These are phyloP conservation scores for Vitis hybrid DNA, from an alignment of 177 flowering plant species.

Conservation along the genomic window DNA sequence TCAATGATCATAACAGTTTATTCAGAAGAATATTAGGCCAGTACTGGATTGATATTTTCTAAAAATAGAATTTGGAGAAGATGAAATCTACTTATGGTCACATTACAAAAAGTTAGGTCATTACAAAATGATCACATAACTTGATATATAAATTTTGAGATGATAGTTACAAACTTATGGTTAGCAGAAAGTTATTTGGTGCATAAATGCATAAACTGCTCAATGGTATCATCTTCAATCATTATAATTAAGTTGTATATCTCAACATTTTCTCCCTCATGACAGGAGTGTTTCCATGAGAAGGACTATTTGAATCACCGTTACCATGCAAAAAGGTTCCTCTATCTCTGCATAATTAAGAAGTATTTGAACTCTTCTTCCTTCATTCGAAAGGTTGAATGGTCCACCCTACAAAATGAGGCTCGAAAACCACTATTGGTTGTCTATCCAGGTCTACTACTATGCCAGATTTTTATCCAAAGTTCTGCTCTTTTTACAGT, in stretches of 20 bases:
- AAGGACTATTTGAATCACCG: conserved; percentile 87
- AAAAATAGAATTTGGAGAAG: too few species aligned
- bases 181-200: background rate
- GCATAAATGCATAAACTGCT: background rate
- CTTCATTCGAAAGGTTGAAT: conserved; percentile 47
- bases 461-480: background rate
- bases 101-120: too few species aligned
- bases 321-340: conserved; percentile 90
- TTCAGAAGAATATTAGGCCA: too few species aligned
- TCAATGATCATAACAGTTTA: too few species aligned
- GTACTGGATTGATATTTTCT: too few species aligned
- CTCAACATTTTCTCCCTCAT: background rate
- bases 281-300: conserved; percentile 84
- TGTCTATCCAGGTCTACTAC: conserved; percentile 65
- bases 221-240: background rate
- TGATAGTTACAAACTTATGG: too few species aligned
- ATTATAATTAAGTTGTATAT: background rate
- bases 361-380: conserved; percentile 49
- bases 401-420: conserved; percentile 81
- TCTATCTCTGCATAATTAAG: conserved; percentile 79
- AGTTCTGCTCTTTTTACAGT: background rate
- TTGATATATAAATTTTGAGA: too few species aligned
- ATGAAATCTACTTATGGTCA: too few species aligned
- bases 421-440: conserved; percentile 82
- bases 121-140: too few species aligned